Base-by-base conservation (phyloP, 371 early-diverging fungal genomes). In the Massospora cicadina region DNA sequence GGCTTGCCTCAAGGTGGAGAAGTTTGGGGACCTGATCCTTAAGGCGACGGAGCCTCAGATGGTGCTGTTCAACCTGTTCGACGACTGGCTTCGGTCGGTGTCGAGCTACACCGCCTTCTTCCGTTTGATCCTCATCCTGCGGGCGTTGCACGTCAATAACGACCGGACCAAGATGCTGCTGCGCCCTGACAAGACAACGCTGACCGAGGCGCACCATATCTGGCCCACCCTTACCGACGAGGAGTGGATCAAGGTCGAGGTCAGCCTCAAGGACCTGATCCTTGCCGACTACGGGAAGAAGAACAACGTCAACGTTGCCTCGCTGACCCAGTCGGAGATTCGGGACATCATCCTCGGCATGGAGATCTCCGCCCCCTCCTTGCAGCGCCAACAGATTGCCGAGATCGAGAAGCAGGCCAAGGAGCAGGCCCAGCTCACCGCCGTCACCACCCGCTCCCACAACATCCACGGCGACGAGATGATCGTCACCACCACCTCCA, bases 281-380 rank as follows among this genome's bases (percentile, higher is more conserved):
- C 77, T 99, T 33, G 92, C 85, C 2, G 98, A 97, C 74, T 98
- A 98, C 72, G 96, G 96, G 72, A 95, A 93, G 79, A 94, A 95
- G 84, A 95, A 98, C 83, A 92, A 91, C 68, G 95, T 99, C 65
- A 96, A 96, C 65, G 94, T 94, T 32, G 91, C 93, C 2, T 90
- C 91, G 55, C 81, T 98, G 60, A 96, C 98, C 0, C 87, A 89
- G 61, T 89, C 92, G 0, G 99, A 99, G 79, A 91, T 98, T 71
- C 88, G 98, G 69, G 98, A 99, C 77, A 95, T 99, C 67, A 95
- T 99, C 68, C 83, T 99, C 67, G 98, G 98, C 74, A 98, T 97
- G 95, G 95, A 95, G 74, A 96, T 98, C 65, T 88, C 90, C 31
- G 96, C 98, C 62, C 98, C 98, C 29, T 94, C 95, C 60, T 74